phyloP scores from a whole-genome alignment of 345 rosid genomes.

The Gynandropsis gynandra region DNA sequence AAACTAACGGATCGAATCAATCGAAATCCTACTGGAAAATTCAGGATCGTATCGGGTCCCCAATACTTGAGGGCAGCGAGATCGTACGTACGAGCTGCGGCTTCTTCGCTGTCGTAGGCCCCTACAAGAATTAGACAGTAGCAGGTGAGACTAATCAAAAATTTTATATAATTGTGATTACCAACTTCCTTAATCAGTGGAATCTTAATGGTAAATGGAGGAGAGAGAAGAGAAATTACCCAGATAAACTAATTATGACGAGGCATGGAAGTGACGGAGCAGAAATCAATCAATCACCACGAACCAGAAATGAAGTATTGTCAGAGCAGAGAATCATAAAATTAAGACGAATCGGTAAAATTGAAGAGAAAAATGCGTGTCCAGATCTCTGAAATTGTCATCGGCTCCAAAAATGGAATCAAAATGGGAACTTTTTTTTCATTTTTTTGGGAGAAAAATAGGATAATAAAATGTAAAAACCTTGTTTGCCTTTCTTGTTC shows the following conservation, averaged over 20 bases:
- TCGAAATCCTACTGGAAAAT: constrained; percentile 50
- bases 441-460: not conserved
- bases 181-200: not conserved
- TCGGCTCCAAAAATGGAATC: not conserved
- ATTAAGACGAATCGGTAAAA: not conserved
- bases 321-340: constrained; percentile 9
- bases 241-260: constrained; percentile 75
- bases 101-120: constrained; percentile 83
- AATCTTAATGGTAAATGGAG: not conserved
- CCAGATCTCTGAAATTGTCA: constrained; percentile 33
- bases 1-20: too few species aligned
- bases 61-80: constrained; percentile 98
- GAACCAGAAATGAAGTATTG: constrained; percentile 20
- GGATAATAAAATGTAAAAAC: constrained; percentile 24
- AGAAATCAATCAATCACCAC: constrained; percentile 22
- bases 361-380: constrained; percentile 5
- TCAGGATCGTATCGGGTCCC: constrained; percentile 76
- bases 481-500: constrained; percentile 93
- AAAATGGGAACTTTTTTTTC: not conserved
- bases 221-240: constrained; percentile 43
- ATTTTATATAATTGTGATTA: too few species aligned
- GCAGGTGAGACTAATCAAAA: constrained; percentile 19
- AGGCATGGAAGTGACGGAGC: constrained; percentile 36
- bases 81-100: constrained; percentile 89
- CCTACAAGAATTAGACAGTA: constrained; percentile 37